These are phyloP conservation scores for Candida gigantensis DNA, from an alignment of 1,139 yeast genomes.

Conservation along the genomic window DNA sequence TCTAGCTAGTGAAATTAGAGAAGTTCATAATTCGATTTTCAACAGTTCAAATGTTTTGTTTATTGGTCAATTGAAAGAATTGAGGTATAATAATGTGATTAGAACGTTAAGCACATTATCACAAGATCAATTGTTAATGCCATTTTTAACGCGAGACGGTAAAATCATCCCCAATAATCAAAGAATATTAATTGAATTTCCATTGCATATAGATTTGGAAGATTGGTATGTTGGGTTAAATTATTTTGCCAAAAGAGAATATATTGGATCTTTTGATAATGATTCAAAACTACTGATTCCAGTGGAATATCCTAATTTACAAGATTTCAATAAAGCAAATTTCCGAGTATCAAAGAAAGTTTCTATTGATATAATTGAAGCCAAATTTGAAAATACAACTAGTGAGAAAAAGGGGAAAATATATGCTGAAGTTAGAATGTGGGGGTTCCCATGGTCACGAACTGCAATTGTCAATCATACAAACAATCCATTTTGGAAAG, in stretches of 20 bases:
- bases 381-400: conserved; percentile 44
- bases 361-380: conserved; percentile 65
- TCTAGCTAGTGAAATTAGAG: conserved; percentile 66
- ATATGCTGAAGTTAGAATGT: conserved; percentile 63
- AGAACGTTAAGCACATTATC: conserved; percentile 31
- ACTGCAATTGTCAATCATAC: conserved; percentile 59
- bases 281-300: conserved; percentile 8
- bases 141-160: conserved; percentile 37
- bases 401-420: conserved; percentile 29
- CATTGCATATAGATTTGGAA: conserved; percentile 69
- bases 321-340: conserved; percentile 32
- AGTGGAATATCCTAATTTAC: conserved; percentile 15
- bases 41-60: conserved; percentile 59
- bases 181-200: conserved; percentile 60
- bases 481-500: conserved; percentile 71
- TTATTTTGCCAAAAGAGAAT: conserved; percentile 66
- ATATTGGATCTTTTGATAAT: conserved; percentile 38
- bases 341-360: conserved; percentile 60
- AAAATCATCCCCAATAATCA: conserved; percentile 36
- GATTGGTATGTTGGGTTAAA: conserved; percentile 81
- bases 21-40: conserved; percentile 67
- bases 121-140: conserved; percentile 22
- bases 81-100: conserved; percentile 47
- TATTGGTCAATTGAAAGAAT: conserved; percentile 55
- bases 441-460: conserved; percentile 71